Percentiles rank a stretch among this genome's conserved stretches.
These are phyloP conservation scores for Phytophthora constricta DNA, from an alignment of 352 stramenopile genomes.

Conservation along the genomic window DNA sequence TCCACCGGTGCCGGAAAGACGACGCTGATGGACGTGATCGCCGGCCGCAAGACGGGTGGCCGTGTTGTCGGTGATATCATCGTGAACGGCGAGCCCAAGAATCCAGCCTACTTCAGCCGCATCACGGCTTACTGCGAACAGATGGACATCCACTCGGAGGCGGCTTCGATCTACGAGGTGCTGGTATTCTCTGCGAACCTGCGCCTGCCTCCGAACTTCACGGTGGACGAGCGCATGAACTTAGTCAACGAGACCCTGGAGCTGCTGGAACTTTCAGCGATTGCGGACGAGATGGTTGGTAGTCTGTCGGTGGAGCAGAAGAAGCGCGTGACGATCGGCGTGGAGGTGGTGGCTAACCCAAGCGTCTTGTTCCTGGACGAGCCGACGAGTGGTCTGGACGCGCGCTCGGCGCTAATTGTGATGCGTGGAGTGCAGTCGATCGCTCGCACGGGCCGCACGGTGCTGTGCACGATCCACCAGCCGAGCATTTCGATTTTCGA, in stretches of 20 bases:
- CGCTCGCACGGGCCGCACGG: constrained; percentile 83
- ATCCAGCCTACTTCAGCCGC: constrained; percentile 76
- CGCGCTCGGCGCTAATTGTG: constrained; percentile 82
- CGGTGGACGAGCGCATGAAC: constrained; percentile 43
- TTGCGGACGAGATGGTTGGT: constrained; percentile 51
- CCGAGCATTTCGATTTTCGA: constrained; percentile 90
- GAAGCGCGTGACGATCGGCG: constrained; percentile 93
- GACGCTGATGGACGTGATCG: constrained; percentile 65
- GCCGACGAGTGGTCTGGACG: constrained; percentile 90
- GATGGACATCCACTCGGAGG: constrained; percentile 82
- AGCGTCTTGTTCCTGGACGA: constrained; percentile 95
- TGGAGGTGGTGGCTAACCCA: constrained; percentile 94
- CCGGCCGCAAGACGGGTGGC: constrained; percentile 57
- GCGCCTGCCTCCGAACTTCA: constrained; percentile 61
- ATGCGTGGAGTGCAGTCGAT: constrained; percentile 89
- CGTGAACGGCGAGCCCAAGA: constrained; percentile 89
- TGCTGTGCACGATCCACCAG: constrained; percentile 75
- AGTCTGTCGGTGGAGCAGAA: constrained; percentile 88
- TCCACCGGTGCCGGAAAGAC: constrained; percentile 62
- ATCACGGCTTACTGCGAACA: constrained; percentile 92
- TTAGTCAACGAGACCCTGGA: constrained; percentile 62
- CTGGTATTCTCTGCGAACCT: constrained; percentile 87
- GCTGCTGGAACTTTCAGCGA: constrained; percentile 50
- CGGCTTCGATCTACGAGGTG: constrained; percentile 85
- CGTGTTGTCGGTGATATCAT: constrained; percentile 81